Base-by-base conservation (phyloP, 352 stramenopile genomes). In the Pythium vanterpoolii region DNA sequence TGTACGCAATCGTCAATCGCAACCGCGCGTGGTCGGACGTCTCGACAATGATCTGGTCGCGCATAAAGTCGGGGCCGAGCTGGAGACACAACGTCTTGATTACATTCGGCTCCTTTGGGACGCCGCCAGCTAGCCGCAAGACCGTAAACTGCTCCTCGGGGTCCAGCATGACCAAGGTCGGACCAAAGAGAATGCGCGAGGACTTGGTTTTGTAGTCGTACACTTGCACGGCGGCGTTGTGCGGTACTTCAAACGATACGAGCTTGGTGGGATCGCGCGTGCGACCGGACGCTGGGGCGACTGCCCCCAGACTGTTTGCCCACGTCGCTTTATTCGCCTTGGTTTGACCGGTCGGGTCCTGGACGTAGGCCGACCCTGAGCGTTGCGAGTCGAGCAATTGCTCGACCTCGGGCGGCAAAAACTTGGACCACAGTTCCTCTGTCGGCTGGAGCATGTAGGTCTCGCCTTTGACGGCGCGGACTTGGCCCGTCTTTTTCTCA, bases 121-220 rank as follows among this genome's bases (percentile, higher is more conserved):
- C 81, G 4, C 79, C 67, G 4, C 83, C 83, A 4, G 80, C 72
- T 9, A 93, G 74, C 1, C 78, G 75, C n/a, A 93, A 66, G 26
- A 90, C 76, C 14, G 79, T 93, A 64, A 93, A 90, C 48, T 93
- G 83, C 62, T 93, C 83, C 27, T 93, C 83, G 1, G 83, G 83
- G 18, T 87, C 80, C 9, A 93, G 69, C 83, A 93, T 93, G 18
- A 90, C 81, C 0, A 93, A 64, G 5, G 80, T 90, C 21, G 83
- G 83, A 0, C 83, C 83, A 64, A 93, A 93, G 55, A 90, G 69
- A 36, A 93, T 93, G 28, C 83, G 80, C 2, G 80, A 90, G 30
- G 74, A 87, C 23, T 80, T 90, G 39, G 80, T 89, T 62, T 89
- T 89, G 71, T 90, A 93, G 69, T 93, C 81, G 60, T 93, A 93